Evolutionary conservation across 2,329 filamentous ascomycete genomes (phyloP), one percentile per base, ranked within the genome.

Genomic region (Monilinia laxa): DNA sequence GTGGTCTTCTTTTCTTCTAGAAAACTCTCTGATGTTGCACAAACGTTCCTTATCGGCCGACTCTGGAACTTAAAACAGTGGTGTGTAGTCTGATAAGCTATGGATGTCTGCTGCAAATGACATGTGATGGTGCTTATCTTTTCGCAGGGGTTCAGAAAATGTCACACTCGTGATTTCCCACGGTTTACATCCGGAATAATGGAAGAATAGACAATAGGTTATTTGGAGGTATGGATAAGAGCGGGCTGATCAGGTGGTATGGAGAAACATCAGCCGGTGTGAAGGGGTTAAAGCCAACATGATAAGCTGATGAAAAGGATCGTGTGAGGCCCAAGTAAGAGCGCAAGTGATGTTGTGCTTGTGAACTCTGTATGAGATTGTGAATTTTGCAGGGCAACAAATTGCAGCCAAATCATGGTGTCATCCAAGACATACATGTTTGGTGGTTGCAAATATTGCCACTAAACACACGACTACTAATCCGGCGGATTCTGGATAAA

Each of bases 91-190:
- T 31, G 63, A 65, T 65, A 65, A 65, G 63, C 55, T 23, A 38
- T 60, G 35, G 23, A 58, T 20, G 63, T 65, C 63, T 49, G 63
- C 55, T 65, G 63, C 31, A 28, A 53, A 65, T n/a, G 55, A 47
- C 63, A 65, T 65, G 63, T 65, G 63, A 65, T 60, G 63, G 31
- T 65, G 42, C 63, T 65, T 65, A 65, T 65, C 63, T 65, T 52
- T 60, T 9, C 20, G 12, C 63, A 65, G 20, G 62, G 63, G 49
- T 65, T 28, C 35, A 54, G 38, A 54, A 40, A 52, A 42, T 45
- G 35, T 12, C 47, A 65, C 62, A 64, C 62, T 59, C 56, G 35
- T 51, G 31, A 59, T 57, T 58, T 25, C 18, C 47, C 62, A 65
- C 53, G 49, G 42, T 25, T 38, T 40, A 58, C 28, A 49, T 52